Conservation (phyloP, 129 eudicot genomes). For the Rutidosis leptorrhynchoides region DNA sequence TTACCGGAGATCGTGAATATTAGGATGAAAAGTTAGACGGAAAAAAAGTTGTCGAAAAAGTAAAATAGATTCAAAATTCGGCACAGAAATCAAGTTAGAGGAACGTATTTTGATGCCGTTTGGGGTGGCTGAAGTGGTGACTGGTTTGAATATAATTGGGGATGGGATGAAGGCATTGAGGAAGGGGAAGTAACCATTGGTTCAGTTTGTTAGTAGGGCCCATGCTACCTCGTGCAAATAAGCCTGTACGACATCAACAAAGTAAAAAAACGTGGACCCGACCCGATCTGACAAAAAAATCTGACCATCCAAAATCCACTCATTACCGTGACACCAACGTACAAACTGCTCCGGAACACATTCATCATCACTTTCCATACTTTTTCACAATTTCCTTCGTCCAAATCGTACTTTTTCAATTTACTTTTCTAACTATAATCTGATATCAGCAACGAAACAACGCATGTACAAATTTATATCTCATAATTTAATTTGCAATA, state of each 20-base stretch:
- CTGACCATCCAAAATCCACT: slow-evolving; percentile 28
- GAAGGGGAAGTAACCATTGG: too few relatives aligned
- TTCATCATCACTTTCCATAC: slow-evolving; percentile 26
- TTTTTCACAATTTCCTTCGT: neutral
- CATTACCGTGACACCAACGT: slow-evolving; percentile 29
- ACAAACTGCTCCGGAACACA: slow-evolving; percentile 35
- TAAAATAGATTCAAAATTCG: too few relatives aligned
- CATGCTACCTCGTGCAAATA: neutral
- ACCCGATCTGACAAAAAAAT: slow-evolving; percentile 21
- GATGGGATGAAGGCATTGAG: too few relatives aligned
- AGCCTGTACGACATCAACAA: neutral
- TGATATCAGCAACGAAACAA: neutral
- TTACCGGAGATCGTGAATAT: too few relatives aligned
- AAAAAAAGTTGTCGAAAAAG: too few relatives aligned
- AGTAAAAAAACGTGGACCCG: neutral
- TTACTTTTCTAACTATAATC: slow-evolving; percentile 2
- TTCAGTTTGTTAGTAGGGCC: neutral
- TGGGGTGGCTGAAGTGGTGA: too few relatives aligned
- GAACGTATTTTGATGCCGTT: too few relatives aligned
- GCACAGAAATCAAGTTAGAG: too few relatives aligned
- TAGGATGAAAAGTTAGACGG: too few relatives aligned
- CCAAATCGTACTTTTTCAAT: too few relatives aligned
- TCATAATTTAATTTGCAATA: neutral
- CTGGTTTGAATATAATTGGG: too few relatives aligned
- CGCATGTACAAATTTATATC: neutral